Evolutionary conservation across 441 rosid species (phyloP).

Genomic region (Flueggea neowawraea): DNA sequence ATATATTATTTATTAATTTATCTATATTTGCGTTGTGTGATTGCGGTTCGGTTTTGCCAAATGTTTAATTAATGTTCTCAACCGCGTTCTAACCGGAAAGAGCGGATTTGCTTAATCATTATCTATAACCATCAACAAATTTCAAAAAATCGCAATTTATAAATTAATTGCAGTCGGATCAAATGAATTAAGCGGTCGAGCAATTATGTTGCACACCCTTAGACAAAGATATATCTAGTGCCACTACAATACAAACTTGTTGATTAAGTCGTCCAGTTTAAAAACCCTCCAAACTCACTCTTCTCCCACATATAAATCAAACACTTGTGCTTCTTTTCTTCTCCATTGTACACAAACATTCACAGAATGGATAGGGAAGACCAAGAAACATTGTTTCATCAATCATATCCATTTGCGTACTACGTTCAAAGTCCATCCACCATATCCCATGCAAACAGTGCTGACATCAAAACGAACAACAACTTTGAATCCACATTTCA

Average conservation of each 20-base stretch:
- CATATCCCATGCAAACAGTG: slow-evolving; percentile 42
- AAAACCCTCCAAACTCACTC: slow-evolving; percentile 1
- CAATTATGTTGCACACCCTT: too few relatives aligned
- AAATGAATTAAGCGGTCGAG: too few relatives aligned
- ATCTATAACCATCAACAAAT: too few relatives aligned
- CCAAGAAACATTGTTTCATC: slow-evolving; percentile 33
- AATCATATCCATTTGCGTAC: slow-evolving; percentile 44
- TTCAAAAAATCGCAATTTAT: too few relatives aligned
- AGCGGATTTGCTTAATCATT: too few relatives aligned
- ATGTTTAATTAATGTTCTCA: too few relatives aligned
- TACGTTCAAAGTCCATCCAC: slow-evolving; percentile 84
- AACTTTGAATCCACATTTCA: slow-evolving; percentile 20
- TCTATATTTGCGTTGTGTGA: too few relatives aligned
- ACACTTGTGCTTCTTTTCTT: neutral
- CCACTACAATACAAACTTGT: neutral
- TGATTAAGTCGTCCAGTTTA: neutral
- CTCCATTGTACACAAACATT: slow-evolving; percentile 1
- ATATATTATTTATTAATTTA: too few relatives aligned
- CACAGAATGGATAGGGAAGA: slow-evolving; percentile 38
- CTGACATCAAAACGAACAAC: slow-evolving; percentile 21
- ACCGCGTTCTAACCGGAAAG: too few relatives aligned
- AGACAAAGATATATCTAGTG: too few relatives aligned
- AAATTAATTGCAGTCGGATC: too few relatives aligned
- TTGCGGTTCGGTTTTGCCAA: too few relatives aligned
- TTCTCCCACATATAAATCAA: neutral